Base-by-base conservation (phyloP, 371 early-diverging fungal genomes). In the Ordospora pajunii region DNA sequence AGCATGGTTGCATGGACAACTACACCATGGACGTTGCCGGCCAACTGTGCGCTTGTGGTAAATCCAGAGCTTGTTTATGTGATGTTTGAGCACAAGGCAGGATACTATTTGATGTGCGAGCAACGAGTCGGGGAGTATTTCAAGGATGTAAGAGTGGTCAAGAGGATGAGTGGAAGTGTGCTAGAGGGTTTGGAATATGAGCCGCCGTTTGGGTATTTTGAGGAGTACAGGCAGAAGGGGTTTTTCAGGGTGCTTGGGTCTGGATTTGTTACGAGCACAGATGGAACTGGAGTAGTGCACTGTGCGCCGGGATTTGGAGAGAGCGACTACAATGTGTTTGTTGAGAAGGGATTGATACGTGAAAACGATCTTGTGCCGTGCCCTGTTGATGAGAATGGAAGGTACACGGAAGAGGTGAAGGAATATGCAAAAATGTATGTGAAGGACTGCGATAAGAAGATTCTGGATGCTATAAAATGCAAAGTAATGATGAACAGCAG, bases 241-340 rank as follows among this genome's bases (percentile, higher is more conserved):
- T 94, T 90, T 48, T 98, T 92, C 88, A 88, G 88, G 78, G 90
- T 97, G 63, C 81, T 93, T 75, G 84, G 87, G 49, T 98, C 96
- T 80, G 87, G 84, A 22, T 98, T 95, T 83, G 97, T 99, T 52
- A 91, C 93, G 37, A 92, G 93, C 74, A 90, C 90, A 69, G 90
- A 89, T 75, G 99, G 99, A 88, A 98, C 99, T 17, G 99, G 99
- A 80, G 90, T 99, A 83, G 99, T 99, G 17, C 99, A 98, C 86
- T 91, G 91, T 79, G 93, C 99, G 14, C 99, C 99, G 42, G 98
- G 91, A 17, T 99, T 96, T 88, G 99, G 99, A 87, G 99, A 97
- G 85, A 97, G 98, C 88, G 99, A 99, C 90, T 92, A 92, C 88
- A 92, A 96, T 70, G 92, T 93, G 25, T 95, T 94, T 87, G 76